Conservation (phyloP, 1,139 yeast genomes). For the Debaryomyces psychrophilus region DNA sequence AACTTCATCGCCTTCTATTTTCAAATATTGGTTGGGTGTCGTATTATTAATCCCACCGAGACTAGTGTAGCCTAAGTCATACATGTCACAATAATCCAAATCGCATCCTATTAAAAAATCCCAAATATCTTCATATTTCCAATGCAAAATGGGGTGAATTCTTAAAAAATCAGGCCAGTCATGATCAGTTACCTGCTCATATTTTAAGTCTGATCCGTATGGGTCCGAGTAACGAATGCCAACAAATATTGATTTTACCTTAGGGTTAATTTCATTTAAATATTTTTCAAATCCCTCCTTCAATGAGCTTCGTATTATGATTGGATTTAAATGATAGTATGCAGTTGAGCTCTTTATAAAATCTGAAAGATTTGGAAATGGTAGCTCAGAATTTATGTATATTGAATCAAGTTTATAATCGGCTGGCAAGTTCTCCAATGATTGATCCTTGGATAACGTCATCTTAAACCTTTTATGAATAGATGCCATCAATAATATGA, state of each 20-base stretch:
- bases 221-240: conserved; percentile 87
- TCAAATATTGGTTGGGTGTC: conserved; percentile 62
- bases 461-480: conserved; percentile 40
- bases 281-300: conserved; percentile 68
- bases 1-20: conserved; percentile 25
- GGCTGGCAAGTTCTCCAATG: conserved; percentile 22
- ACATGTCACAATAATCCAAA: conserved; percentile 66
- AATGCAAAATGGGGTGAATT: conserved; percentile 79
- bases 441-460: neutral
- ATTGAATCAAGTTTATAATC: conserved; percentile 56
- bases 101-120: conserved; percentile 54
- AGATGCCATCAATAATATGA: conserved; percentile 64
- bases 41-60: conserved; percentile 77
- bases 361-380: conserved; percentile 60
- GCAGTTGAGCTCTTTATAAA: conserved; percentile 49
- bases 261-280: conserved; percentile 44
- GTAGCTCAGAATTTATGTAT: conserved; percentile 68
- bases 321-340: conserved; percentile 49
- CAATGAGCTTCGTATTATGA: conserved; percentile 51
- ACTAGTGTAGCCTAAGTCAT: conserved; percentile 80
- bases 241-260: conserved; percentile 67
- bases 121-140: conserved; percentile 84
- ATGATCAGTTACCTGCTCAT: conserved; percentile 72
- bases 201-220: conserved; percentile 56
- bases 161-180: conserved; percentile 87